Conservation (phyloP, 2,329 filamentous ascomycete genomes). For the Niveomyces coronatus region DNA sequence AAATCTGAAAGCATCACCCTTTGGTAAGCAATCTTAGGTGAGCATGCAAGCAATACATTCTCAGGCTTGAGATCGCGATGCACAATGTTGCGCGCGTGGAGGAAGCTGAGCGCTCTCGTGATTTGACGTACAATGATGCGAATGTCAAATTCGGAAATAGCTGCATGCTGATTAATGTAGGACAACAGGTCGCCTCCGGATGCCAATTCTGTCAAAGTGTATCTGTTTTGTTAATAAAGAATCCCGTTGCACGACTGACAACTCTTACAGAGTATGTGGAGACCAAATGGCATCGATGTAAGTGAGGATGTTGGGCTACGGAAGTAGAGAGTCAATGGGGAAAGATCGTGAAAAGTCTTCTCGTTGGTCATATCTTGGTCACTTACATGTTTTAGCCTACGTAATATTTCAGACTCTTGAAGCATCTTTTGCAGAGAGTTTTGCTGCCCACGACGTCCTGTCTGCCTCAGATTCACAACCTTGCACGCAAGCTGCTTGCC, state of each 20-base stretch:
- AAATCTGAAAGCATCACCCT: slow-evolving; percentile 43
- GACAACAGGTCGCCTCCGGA: slow-evolving; percentile 44
- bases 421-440: slow-evolving; percentile 27
- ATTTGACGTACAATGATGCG: slow-evolving; percentile 38
- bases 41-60: slow-evolving; percentile 40
- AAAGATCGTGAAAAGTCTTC: slow-evolving; percentile 2
- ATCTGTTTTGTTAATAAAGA: slow-evolving; percentile 23
- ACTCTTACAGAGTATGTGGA: slow-evolving; percentile 33
- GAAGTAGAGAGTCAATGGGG: neutral
- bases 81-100: slow-evolving; percentile 38
- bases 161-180: slow-evolving; percentile 27
- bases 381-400: slow-evolving; percentile 44
- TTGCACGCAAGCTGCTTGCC: slow-evolving; percentile 60
- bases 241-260: neutral
- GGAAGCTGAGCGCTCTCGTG: slow-evolving; percentile 33
- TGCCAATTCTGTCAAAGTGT: slow-evolving; percentile 47
- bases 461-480: slow-evolving; percentile 39
- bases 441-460: slow-evolving; percentile 17
- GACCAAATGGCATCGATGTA: slow-evolving; percentile 42
- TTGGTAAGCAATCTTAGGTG: slow-evolving; percentile 30
- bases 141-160: slow-evolving; percentile 30
- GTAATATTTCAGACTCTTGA: slow-evolving; percentile 42
- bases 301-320: slow-evolving; percentile 43
- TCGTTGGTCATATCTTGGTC: too few relatives aligned
- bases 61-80: slow-evolving; percentile 46